These are phyloP conservation scores for Orbilia quercus DNA, from an alignment of 2,329 filamentous ascomycete genomes.

Conservation along the genomic window DNA sequence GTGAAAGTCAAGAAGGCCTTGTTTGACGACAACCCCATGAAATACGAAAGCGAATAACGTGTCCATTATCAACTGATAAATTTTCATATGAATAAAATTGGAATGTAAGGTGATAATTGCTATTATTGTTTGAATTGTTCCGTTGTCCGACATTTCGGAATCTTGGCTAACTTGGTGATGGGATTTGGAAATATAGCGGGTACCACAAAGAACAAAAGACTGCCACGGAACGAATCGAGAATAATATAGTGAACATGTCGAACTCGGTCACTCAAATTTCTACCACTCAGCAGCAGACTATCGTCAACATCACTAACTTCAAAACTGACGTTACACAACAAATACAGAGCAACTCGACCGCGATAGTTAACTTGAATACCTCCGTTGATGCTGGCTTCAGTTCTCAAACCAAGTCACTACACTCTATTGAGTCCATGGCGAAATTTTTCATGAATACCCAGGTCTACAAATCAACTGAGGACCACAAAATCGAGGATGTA, in stretches of 20 bases:
- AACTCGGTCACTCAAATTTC: constrained; percentile 4
- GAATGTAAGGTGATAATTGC: no score
- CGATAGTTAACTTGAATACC: neutral
- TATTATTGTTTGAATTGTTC: no score
- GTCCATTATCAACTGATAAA: neutral
- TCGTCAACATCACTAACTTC: constrained; percentile 1
- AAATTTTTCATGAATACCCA: neutral
- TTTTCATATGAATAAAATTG: no score
- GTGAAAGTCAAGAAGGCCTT: constrained; percentile 36
- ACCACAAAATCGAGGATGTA: constrained; percentile 3
- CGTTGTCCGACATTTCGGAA: no score
- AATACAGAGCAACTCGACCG: neutral
- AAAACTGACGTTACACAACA: neutral
- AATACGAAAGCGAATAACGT: constrained; percentile 5
- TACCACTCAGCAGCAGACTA: constrained; percentile 13
- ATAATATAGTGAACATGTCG: neutral
- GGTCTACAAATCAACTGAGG: neutral
- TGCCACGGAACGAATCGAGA: neutral
- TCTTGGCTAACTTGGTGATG: neutral
- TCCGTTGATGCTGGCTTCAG: neutral
- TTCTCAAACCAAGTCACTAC: neutral
- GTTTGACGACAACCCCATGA: constrained; percentile 22
- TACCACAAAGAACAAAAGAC: constrained; percentile 3
- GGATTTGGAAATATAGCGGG: neutral
- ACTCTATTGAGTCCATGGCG: constrained; percentile 12